These are phyloP conservation scores for Sclerotiophoma versabilis DNA, from an alignment of 2,329 filamentous ascomycete species.

Conservation along the genomic window DNA sequence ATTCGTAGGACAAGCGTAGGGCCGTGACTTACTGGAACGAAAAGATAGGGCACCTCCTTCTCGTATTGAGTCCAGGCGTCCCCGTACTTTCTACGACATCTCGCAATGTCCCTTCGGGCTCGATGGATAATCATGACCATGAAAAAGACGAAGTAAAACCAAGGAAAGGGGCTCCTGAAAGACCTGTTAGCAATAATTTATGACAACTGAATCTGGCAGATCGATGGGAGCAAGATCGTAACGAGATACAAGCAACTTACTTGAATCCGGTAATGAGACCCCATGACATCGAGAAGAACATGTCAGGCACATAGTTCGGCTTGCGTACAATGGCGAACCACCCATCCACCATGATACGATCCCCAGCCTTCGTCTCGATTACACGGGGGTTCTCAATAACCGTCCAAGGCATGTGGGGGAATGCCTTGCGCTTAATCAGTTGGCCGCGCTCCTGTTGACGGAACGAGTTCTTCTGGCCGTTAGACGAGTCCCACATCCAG, in stretches of 20 bases:
- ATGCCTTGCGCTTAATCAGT: slow-evolving; percentile 71
- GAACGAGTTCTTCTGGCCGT: slow-evolving; percentile 93
- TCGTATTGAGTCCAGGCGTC: slow-evolving; percentile 83
- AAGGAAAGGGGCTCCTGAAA: slow-evolving; percentile 69
- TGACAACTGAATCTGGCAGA: too few species aligned
- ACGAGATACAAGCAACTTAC: slow-evolving; percentile 48
- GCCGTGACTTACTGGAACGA: slow-evolving; percentile 67
- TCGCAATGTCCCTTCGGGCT: slow-evolving; percentile 74
- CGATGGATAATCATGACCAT: slow-evolving; percentile 79
- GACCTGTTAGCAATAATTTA: not conserved
- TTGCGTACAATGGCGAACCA: slow-evolving; percentile 78
- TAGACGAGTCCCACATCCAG: slow-evolving; percentile 89
- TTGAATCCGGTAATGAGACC: slow-evolving; percentile 78
- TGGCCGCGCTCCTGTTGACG: slow-evolving; percentile 78
- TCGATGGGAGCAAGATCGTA: too few species aligned
- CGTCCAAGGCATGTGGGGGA: slow-evolving; percentile 87
- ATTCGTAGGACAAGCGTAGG: not conserved
- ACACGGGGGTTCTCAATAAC: slow-evolving; percentile 79
- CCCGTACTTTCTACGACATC: slow-evolving; percentile 78
- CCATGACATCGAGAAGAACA: slow-evolving; percentile 80
- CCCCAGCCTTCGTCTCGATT: slow-evolving; percentile 74
- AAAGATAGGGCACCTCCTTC: slow-evolving; percentile 78
- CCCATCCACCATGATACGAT: slow-evolving; percentile 79
- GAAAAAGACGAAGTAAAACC: slow-evolving; percentile 88
- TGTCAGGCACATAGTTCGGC: slow-evolving; percentile 80